phyloP scores from a whole-genome alignment of 768 basidiomycete genomes.

The Lactarius akahatsu region DNA sequence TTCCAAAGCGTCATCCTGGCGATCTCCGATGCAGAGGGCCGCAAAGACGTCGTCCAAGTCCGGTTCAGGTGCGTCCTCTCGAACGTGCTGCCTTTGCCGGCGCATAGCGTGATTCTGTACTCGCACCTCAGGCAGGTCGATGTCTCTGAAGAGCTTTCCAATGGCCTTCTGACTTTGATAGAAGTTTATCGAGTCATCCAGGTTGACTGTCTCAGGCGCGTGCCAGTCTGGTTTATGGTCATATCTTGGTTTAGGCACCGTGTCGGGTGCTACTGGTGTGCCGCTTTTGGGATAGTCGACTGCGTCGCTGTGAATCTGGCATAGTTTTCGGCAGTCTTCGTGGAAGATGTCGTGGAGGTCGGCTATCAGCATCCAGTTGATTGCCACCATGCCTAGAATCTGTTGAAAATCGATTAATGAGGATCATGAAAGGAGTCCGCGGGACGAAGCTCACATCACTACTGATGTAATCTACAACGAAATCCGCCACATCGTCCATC shows the following conservation, averaged over 20 bases:
- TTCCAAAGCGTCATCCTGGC: conserved; percentile 7
- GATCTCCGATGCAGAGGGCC: conserved; percentile 21
- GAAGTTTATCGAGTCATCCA: conserved; percentile 33
- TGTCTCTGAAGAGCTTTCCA: conserved; percentile 59
- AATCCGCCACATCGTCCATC: conserved; percentile 65
- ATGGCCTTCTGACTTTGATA: conserved; percentile 58
- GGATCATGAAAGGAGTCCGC: background rate
- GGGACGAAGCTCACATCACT: conserved; percentile 41
- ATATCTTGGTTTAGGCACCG: conserved; percentile 46
- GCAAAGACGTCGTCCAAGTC: conserved; percentile 34
- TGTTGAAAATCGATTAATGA: conserved; percentile 29
- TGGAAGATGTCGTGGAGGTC: conserved; percentile 56
- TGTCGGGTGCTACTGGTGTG: conserved; percentile 33
- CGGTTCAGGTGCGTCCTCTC: conserved; percentile 31
- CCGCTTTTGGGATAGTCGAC: conserved; percentile 64
- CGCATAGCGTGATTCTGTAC: conserved; percentile 27
- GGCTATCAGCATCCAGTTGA: conserved; percentile 63
- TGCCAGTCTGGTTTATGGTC: conserved; percentile 58
- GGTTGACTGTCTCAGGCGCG: conserved; percentile 55
- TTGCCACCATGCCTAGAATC: conserved; percentile 62
- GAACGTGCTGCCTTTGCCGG: conserved; percentile 27
- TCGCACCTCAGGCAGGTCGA: conserved; percentile 48
- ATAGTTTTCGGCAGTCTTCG: conserved; percentile 50
- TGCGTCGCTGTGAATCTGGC: conserved; percentile 59
- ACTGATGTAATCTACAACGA: conserved; percentile 67